Evolutionary conservation across 2,329 filamentous ascomycete genomes (phyloP).

Genomic region (Fusarium fujikuroi): DNA sequence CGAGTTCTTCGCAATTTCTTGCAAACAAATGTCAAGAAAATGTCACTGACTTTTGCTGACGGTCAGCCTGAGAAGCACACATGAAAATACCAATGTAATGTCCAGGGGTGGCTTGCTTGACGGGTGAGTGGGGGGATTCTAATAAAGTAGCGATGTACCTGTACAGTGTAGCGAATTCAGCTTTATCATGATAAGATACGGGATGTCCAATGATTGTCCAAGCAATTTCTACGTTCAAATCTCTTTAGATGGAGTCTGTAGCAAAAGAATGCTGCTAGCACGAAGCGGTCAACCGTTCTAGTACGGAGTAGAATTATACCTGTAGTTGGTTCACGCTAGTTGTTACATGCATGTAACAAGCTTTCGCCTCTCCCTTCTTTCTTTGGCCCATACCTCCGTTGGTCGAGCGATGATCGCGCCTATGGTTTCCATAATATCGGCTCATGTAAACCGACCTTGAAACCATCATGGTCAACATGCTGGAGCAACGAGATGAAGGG

Average conservation of each 20-base stretch:
- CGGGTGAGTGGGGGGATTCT: slow-evolving; percentile 28
- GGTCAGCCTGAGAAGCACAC: neutral
- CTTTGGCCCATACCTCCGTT: slow-evolving; percentile 29
- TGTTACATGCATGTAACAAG: slow-evolving; percentile 18
- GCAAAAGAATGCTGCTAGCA: neutral
- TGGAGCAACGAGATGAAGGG: slow-evolving; percentile 24
- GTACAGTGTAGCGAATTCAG: slow-evolving; percentile 17
- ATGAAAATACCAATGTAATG: slow-evolving; percentile 5
- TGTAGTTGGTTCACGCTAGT: neutral
- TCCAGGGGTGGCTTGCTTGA: slow-evolving; percentile 24
- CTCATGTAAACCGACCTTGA: slow-evolving; percentile 32
- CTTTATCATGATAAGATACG: slow-evolving; percentile 24
- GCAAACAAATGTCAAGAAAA: neutral
- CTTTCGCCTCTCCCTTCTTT: slow-evolving; percentile 31
- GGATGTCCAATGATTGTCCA: slow-evolving; percentile 4
- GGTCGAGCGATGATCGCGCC: slow-evolving; percentile 25
- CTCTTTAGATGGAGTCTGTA: slow-evolving; percentile 3
- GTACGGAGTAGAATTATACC: neutral
- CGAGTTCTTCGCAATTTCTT: neutral
- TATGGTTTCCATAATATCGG: slow-evolving; percentile 29
- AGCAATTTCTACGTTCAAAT: slow-evolving; percentile 16
- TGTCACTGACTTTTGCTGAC: neutral
- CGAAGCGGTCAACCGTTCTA: slow-evolving; percentile 5
- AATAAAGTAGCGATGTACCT: slow-evolving; percentile 5
- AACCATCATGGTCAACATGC: slow-evolving; percentile 21